Evolutionary conservation across 2,329 filamentous ascomycete species (phyloP), one percentile per base, ranked within the genome.

Genomic region (Fusarium nanum): DNA sequence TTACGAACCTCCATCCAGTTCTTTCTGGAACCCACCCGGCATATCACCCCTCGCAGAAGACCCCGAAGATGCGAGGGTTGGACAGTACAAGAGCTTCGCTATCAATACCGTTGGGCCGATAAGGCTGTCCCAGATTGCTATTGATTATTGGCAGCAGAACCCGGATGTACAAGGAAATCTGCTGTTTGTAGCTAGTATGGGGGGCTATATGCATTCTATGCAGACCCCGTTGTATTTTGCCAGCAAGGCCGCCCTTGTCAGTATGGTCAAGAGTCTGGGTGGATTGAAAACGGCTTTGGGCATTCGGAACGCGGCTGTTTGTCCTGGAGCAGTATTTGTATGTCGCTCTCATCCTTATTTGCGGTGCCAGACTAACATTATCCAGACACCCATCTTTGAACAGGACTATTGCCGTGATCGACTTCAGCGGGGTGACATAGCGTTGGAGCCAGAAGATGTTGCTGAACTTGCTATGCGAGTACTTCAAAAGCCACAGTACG

Each of bases 61-160:
- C 12, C 46, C 40, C 3, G 54, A 54, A 0, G 73, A 78, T 28
- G 64, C 67, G 10, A 25, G 45, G 1, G 34, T 61, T 1, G 73
- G 77, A 1, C 46, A 60, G 13, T 78, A 78, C 44, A 64, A 70
- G 22, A 76, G 30, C 3, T 73, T 77, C 18, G 53, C 69, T 3
- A 44, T 79, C 6, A 79, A 79, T n/a, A 64, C 70, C 1, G 67
- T 74, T 6, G 74, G 59, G 0, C 76, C 77, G 1, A 76, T 78
- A 8, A 66, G 73, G 3, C 40, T 77, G 2, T 72, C 76, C 0
- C 74, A 77, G 13, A 68, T 78, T 13, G 76, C 75, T 0, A 52
- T 78, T 13, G 67, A 75, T 41, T 76, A 78, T 50, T 80, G 76
- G 77, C 58, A 74, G 14, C 55, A 75, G 44, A 66, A 77, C 41